Base-by-base conservation (phyloP, 2,329 filamentous ascomycete species). In the Colletotrichum zoysiae region DNA sequence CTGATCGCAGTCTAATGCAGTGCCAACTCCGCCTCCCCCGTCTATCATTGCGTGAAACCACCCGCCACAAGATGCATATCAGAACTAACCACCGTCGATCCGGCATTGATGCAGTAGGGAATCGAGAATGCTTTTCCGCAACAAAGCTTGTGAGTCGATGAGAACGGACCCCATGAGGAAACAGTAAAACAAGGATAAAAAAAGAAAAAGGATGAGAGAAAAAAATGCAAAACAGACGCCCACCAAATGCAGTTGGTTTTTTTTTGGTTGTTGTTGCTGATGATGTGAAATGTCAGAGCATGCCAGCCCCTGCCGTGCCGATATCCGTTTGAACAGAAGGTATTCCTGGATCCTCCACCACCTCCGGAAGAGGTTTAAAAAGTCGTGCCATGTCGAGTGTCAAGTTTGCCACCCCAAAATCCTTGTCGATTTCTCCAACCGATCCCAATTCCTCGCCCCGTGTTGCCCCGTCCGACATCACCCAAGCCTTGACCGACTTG, bases 361-460 rank as follows among this genome's bases (percentile, higher is more conserved):
- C 81, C 73, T 79, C 80, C 73, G 84, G 81, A 76, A 88, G 78
- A 85, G 91, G 91, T 77, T 86, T 89, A 79, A 94, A 93, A 62
- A 94, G 84, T 76, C 90, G 85, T 77, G 89, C 89, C 91, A 93
- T 92, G 80, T 93, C 88, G 73, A 93, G 84, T 9, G 89, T 92
- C 75, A 92, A 84, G 78, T 92, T 87, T 74, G 84, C 84, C 51
- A 89, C 83, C 8, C 89, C 91, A 78, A 91, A 93, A 70, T 88
- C 86, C 74, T 90, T 88, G 77, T 92, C 89, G 74, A 93, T 91
- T 67, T 91, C 88, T 74, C 88, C 89, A 38, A 93, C 86, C 42
- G 90, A 92, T 74, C 91, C 91, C 69, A 91, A 82, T 75, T 92
- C 90, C 76, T 92, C 89, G 33, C 91, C 91, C 75, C 90, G 86